Evolutionary conservation across 345 rosid species (phyloP).

Genomic region (Populus tremula): DNA sequence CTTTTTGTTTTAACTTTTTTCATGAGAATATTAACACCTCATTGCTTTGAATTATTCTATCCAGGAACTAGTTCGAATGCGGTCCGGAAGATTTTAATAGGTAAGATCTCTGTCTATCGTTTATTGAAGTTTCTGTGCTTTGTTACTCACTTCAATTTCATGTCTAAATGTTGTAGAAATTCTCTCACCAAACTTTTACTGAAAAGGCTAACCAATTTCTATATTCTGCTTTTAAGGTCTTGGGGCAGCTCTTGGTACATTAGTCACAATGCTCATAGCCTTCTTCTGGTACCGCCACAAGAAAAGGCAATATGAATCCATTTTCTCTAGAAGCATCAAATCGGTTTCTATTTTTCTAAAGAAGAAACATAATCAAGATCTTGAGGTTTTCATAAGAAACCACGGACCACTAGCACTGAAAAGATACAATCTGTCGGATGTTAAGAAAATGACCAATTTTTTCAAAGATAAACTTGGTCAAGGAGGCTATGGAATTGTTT

Average conservation of each 20-base stretch:
- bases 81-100: not conserved
- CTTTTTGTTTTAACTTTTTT: not conserved
- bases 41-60: not conserved
- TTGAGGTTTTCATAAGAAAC: not conserved
- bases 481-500: constrained; percentile 14
- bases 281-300: constrained; percentile 29
- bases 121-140: not conserved
- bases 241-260: constrained; percentile 15
- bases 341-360: constrained; percentile 10
- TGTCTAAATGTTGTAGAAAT: not conserved
- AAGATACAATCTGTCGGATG: not conserved
- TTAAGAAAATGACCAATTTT: constrained; percentile 10
- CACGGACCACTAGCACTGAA: not conserved
- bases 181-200: not conserved
- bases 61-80: not conserved
- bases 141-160: not conserved
- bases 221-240: constrained; percentile 26
- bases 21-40: not conserved
- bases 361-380: not conserved
- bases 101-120: constrained; percentile 1
- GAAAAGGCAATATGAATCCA: constrained; percentile 31
- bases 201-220: not conserved
- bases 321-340: constrained; percentile 34
- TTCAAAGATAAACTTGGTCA: constrained; percentile 12
- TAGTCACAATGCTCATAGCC: not conserved